phyloP scores from a whole-genome alignment of 257 asterid genomes.

The Solanum sparsipilum region DNA sequence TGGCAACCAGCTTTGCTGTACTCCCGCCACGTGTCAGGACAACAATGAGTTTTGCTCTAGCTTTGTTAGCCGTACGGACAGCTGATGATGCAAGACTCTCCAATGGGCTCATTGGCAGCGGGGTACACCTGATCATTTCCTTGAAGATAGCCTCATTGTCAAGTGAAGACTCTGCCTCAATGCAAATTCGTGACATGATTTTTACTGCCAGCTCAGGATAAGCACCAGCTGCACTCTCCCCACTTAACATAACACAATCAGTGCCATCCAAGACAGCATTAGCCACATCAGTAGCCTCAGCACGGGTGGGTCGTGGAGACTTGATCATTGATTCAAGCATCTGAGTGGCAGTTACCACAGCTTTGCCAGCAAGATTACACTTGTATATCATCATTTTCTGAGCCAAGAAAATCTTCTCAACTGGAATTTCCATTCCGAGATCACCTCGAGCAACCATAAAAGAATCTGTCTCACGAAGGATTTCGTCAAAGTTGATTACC shows the following conservation, averaged over 20 bases:
- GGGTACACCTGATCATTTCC: conserved; percentile 63
- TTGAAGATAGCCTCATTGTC: conserved; percentile 64
- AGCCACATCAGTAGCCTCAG: conserved; percentile 91
- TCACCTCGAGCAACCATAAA: conserved; percentile 97
- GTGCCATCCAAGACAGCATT: conserved; percentile 88
- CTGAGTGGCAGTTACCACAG: conserved; percentile 89
- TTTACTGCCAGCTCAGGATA: conserved; percentile 73
- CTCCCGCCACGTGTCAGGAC: conserved; percentile 85
- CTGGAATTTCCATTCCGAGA: conserved; percentile 90
- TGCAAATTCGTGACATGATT: conserved; percentile 69
- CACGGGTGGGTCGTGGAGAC: conserved; percentile 92
- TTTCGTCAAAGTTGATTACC: conserved; percentile 73
- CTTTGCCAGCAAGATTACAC: conserved; percentile 75
- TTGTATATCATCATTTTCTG: conserved; percentile 93
- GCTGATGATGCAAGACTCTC: conserved; percentile 81
- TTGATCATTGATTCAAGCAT: conserved; percentile 95
- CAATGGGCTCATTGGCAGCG: conserved; percentile 81
- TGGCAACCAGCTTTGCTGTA: conserved; percentile 79
- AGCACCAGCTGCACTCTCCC: conserved; percentile 91
- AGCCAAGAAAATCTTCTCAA: conserved; percentile 80
- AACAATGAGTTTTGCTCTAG: conserved; percentile 58
- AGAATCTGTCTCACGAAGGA: conserved; percentile 73
- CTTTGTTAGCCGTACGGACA: conserved; percentile 66
- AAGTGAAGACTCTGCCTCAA: conserved; percentile 77
- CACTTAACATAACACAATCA: conserved; percentile 85